Evolutionary conservation across 306 rosid species (phyloP).

Genomic region (Dryas octopetala): DNA sequence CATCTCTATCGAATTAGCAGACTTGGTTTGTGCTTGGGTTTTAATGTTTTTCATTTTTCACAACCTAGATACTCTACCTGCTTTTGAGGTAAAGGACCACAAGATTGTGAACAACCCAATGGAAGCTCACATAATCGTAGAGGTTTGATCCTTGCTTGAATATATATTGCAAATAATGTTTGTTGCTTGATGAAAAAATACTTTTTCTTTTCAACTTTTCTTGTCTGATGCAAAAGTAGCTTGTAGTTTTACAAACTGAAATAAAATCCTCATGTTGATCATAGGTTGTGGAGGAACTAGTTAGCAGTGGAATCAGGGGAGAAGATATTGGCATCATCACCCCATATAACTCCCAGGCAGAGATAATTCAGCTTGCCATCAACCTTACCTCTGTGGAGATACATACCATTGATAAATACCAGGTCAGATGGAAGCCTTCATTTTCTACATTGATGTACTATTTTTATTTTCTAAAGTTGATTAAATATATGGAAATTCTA

Average conservation of each 20-base stretch:
- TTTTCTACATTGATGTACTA: background rate
- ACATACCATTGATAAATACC: constrained; percentile 96
- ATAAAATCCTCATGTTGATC: constrained; percentile 24
- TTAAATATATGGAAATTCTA: background rate
- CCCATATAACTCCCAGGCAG: constrained; percentile 96
- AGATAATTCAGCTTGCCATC: constrained; percentile 54
- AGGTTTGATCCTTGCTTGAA: constrained; percentile 49
- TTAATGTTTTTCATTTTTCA: constrained; percentile 17
- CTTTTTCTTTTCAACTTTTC: background rate
- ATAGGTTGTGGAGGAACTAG: constrained; percentile 65
- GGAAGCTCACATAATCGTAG: constrained; percentile 75
- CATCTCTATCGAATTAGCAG: background rate
- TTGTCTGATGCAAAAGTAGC: constrained; percentile 14
- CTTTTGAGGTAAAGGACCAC: constrained; percentile 75
- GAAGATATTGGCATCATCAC: constrained; percentile 84
- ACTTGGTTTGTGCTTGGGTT: constrained; percentile 17
- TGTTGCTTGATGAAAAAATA: background rate
- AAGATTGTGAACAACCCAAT: constrained; percentile 66
- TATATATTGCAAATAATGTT: background rate
- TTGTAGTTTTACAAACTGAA: background rate
- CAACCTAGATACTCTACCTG: constrained; percentile 64
- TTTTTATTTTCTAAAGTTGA: background rate
- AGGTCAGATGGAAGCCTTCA: constrained; percentile 44
- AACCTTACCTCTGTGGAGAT: constrained; percentile 67
- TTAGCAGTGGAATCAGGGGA: constrained; percentile 64